Evolutionary conservation across 2,329 filamentous ascomycete genomes (phyloP), one percentile per base, ranked within the genome.

Genomic region (Penicillium sclerotiorum): DNA sequence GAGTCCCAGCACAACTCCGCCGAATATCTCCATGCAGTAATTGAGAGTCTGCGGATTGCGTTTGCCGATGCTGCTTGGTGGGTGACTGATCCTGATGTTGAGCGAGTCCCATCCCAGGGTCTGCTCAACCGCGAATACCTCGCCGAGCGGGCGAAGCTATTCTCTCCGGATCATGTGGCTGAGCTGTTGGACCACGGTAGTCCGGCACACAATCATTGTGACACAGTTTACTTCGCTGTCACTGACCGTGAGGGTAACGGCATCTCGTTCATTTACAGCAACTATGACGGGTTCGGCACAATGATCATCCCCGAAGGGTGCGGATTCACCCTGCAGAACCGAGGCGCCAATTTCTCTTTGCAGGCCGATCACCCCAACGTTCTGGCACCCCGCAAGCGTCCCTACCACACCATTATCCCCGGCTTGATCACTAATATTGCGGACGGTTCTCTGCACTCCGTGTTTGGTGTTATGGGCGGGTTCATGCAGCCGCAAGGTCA

Each of bases 401-500:
- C 94, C 0, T 99, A 97, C 73, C 94, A 97, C 72, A 99, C 94
- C 46, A 97, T 99, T 69, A 99, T 99, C 62, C 93, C 94, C 0
- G 93, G 89, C 0, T 81, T 97, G 70, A 84, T 93, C 15, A 97
- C 94, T 0, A 90, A 94, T 59, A 68, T 83, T 15, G 74, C 76
- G 4, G 90, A 95, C 60, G 83, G 83, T 21, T 86, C 82, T 41
- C 74, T 97, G 49, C 89, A 96, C 69, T 88, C 84, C 4, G 88
- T 95, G 0, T 96, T 93, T 63, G 94, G 94, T 45, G 93, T 97
- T 52, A 97, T 97, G 94, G 94, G 94, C 45, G 93, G 91, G 2
- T 97, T 95, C 73, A 97, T 97, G 89, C 94, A 99, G 74, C 94
- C 94, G 0, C 94, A 97, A 72, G 94, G 93, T 18, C 94, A 97